Evolutionary conservation across 148 eudicot species (phyloP).

Genomic region (Polygonum aviculare): DNA sequence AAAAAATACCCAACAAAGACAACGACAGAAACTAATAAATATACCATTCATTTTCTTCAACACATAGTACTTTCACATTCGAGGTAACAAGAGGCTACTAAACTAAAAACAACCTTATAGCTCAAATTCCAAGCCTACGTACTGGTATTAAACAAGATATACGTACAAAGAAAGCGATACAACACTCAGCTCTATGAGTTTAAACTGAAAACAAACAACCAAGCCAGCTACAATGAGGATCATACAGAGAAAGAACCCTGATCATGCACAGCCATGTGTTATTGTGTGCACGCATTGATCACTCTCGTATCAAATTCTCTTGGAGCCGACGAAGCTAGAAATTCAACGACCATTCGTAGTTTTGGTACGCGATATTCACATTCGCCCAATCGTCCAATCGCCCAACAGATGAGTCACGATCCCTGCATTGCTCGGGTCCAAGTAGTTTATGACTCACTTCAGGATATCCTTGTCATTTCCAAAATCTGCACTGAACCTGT

Average conservation of each 20-base stretch:
- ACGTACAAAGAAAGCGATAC: not conserved
- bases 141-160: too few species aligned
- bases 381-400: constrained; percentile 53
- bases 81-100: too few species aligned
- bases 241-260: not conserved
- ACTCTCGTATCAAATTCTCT: not conserved
- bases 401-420: constrained; percentile 68
- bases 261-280: not conserved
- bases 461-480: constrained; percentile 62
- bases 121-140: too few species aligned
- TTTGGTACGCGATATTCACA: constrained; percentile 47
- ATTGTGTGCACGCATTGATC: not conserved
- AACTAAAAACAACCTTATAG: too few species aligned
- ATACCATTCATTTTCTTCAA: too few species aligned
- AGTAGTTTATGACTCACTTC: constrained; percentile 56
- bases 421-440: constrained; percentile 76
- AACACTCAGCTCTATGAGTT: not conserved
- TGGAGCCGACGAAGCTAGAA: constrained; percentile 11
- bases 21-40: too few species aligned
- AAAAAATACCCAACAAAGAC: too few species aligned
- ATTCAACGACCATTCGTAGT: constrained; percentile 72
- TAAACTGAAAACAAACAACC: not conserved
- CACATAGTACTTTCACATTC: too few species aligned
- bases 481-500: constrained; percentile 83
- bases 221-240: not conserved